Conservation (phyloP, 2,329 filamentous ascomycete species). For the Pseudogymnoascus sp. region DNA sequence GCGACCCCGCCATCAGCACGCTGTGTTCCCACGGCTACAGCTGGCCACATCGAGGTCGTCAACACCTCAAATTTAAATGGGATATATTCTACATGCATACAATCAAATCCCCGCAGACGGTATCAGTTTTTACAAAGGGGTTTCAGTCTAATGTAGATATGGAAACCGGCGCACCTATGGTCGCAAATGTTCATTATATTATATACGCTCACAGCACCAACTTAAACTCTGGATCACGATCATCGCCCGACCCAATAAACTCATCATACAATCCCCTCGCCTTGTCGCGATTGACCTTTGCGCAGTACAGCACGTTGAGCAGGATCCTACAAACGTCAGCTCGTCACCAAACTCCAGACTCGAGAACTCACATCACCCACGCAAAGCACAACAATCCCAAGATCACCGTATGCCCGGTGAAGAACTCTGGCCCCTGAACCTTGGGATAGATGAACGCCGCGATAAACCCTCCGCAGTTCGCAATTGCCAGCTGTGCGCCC, state of each 20-base stretch:
- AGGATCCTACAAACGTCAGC: constrained; percentile 38
- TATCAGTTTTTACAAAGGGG: too few relatives aligned
- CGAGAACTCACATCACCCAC: constrained; percentile 52
- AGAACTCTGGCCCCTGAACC: constrained; percentile 46
- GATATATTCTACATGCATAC: too few relatives aligned
- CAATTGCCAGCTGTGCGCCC: constrained; percentile 55
- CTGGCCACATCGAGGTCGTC: too few relatives aligned
- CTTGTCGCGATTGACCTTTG: constrained; percentile 57
- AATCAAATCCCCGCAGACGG: too few relatives aligned
- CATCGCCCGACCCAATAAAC: constrained; percentile 50
- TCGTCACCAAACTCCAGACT: not conserved
- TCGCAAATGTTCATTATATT: not conserved
- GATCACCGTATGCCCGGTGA: constrained; percentile 52
- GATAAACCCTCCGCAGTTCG: constrained; percentile 59
- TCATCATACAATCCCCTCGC: constrained; percentile 47
- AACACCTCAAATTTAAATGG: too few relatives aligned
- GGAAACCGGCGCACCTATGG: too few relatives aligned
- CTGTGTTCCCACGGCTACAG: too few relatives aligned
- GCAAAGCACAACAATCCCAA: constrained; percentile 50
- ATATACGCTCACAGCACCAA: constrained; percentile 42
- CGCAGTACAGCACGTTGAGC: constrained; percentile 52
- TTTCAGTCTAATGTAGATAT: too few relatives aligned
- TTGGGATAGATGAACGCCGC: constrained; percentile 29
- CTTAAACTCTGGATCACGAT: constrained; percentile 53
- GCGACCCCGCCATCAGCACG: too few relatives aligned